Base-by-base conservation (phyloP, 805 yeast genomes). In the Hanseniaspora vineae region DNA sequence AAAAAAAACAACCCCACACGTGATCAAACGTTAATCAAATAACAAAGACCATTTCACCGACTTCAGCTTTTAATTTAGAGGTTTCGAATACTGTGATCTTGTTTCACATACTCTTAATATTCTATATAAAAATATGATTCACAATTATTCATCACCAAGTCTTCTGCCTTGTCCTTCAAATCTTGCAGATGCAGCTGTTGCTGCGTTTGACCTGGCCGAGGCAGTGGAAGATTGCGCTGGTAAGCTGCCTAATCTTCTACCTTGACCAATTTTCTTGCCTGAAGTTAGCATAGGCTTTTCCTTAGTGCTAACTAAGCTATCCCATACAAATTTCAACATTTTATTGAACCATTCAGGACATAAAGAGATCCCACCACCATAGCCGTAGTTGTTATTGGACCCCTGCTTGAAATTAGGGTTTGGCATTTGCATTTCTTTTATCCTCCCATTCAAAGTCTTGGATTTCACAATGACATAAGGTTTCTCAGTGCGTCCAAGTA, bases 101-200 rank as follows among this genome's bases (percentile, higher is more conserved):
- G n/a, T n/a, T n/a, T n/a, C n/a, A n/a, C n/a, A n/a, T n/a, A n/a
- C n/a, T n/a, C n/a, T n/a, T n/a, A n/a, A n/a, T n/a, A n/a, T n/a
- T n/a, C n/a, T n/a, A n/a, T n/a, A n/a, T n/a, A n/a, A n/a, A n/a
- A n/a, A n/a, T n/a, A n/a, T n/a, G n/a, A n/a, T n/a, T n/a, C n/a
- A 8, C 29, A 23, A 23, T 23, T 8, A 23, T 23, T 23, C 29
- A 8, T 45, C 48, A 14, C 71, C 70, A 39, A 67, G 55, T 46
- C 70, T 54, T 49, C 62, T 63, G 18, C 71, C 71, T 46, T 58
- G 54, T 4, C 71, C 70, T 39, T 39, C 14, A 11, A 39, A 39
- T n/a, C 37, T 33, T 33, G 15, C 37, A 11, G 37, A 33, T 5
- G 29, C 29, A 23, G 29, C 4, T 5, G 29, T 8, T 23, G 29